A percentile compares a stretch with the other conserved stretches of the same genome.
Evolutionary conservation across 1,284 basidiomycete species (phyloP).

Genomic region (Rhodotorula sp.): DNA sequence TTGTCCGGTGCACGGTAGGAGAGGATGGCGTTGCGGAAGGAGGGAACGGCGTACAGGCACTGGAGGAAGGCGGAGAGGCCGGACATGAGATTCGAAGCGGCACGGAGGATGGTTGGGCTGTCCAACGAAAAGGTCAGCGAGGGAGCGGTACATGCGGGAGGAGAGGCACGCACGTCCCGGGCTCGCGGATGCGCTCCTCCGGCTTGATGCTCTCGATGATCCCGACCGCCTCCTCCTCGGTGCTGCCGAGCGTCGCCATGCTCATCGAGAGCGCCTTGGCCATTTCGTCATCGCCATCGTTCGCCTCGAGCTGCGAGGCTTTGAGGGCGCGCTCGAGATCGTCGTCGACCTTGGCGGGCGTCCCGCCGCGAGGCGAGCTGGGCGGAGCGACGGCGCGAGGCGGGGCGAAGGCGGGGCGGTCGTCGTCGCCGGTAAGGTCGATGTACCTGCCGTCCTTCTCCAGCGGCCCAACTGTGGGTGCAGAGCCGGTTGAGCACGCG

Average conservation of each 20-base stretch:
- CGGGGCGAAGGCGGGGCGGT: background rate
- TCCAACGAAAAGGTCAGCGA: too few species aligned
- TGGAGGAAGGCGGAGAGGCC: slow-evolving; percentile 31
- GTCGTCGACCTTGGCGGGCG: slow-evolving; percentile 1
- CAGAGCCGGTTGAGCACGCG: background rate
- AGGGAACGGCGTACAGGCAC: slow-evolving; percentile 29
- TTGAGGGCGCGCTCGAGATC: slow-evolving; percentile 9
- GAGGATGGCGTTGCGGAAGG: slow-evolving; percentile 33
- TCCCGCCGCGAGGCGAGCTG: background rate
- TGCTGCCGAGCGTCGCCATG: slow-evolving; percentile 17
- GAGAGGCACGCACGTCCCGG: background rate
- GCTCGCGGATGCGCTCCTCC: slow-evolving; percentile 17
- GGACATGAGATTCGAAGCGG: slow-evolving; percentile 23
- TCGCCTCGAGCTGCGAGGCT: background rate
- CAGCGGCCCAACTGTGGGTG: background rate
- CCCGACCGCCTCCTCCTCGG: slow-evolving; percentile 6
- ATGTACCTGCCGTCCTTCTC: background rate
- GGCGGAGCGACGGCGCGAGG: background rate
- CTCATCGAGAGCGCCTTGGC: slow-evolving; percentile 17
- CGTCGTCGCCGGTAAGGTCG: slow-evolving; percentile 11
- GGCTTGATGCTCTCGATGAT: slow-evolving; percentile 18
- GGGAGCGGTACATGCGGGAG: background rate
- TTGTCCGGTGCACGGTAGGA: slow-evolving; percentile 8
- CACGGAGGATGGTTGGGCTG: slow-evolving; percentile 27
- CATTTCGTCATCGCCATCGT: slow-evolving; percentile 11